Base-by-base conservation (phyloP, 768 basidiomycete species). In the Lactarius tabidus region DNA sequence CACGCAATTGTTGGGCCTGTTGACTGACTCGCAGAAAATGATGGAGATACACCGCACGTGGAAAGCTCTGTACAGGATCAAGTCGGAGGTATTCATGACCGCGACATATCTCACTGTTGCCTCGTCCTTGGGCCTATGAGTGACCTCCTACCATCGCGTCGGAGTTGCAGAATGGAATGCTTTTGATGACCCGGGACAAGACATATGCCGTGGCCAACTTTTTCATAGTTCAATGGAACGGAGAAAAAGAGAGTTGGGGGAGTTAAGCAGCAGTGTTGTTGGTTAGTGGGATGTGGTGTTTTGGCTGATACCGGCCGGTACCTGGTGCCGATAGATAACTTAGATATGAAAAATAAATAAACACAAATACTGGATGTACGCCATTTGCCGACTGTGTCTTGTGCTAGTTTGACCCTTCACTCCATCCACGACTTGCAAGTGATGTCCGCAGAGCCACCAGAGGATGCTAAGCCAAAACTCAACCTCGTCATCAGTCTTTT, bases 391-490 rank as follows among this genome's bases (percentile, higher is more conserved):
- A 14, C n/a, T 12, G 23, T 26, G 23, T 51, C 23, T 12, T 23
- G 48, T 51, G 12, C 23, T 9, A n/a, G 26, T n/a, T 60, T 17
- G 31, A 15, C 38, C 51, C 55, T 23, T 17, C 38, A n/a, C 6
- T 33, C 2, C 17, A 17, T 23, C 38, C 38, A 3, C 12, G 35
- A 36, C 29, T 35, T 8, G 29, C 59, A 41, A 38, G 64, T 29
- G n/a, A 67, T 66, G 59, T 43, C n/a, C n/a, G n/a, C 67, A n/a
- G 67, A 68, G 28, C 33, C 43, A 20, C 33, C 43, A 15, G 65
- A 68, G 33, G 67, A 68, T 55, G 36, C 64, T 2, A 68, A 68
- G 10, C 67, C 67, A 12, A 68, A 68, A 26, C 67, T 68, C 33
- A 68, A 67, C 33, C 60, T 68, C 28, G 61, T 62, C 28, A 66